Evolutionary conservation across 495 filamentous ascomycete genomes (phyloP), one percentile per base, ranked within the genome.

Genomic region (Penicillium daleae): DNA sequence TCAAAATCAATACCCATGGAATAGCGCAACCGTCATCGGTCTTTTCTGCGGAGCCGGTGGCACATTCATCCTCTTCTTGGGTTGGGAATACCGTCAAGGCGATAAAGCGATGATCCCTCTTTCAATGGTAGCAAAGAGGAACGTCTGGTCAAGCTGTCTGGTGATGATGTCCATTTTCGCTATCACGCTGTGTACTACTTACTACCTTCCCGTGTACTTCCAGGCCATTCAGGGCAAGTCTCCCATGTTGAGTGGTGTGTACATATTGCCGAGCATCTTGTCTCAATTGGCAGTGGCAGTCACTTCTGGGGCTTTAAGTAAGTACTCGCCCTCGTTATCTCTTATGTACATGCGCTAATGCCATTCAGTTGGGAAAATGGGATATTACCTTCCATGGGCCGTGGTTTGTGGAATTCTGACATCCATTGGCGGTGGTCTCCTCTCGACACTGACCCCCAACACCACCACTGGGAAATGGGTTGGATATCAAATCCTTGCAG

Each of bases 401-500:
- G 53, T 86, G 10, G 46, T 56, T 19, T 59, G 74, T 22, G 69
- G 68, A 10, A 44, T 64, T 3, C 49, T 74, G 8, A 68, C 61
- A 33, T 42, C 76, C 9, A 65, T 87, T 48, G 81, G 78, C 13
- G 71, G 74, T 17, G 85, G 85, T 3, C 69, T 89, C 33, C 62
- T 85, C 21, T 80, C 81, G 21, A 84, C 81, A 13, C 74, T 83
- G 8, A 69, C 70, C 6, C 78, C 79, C 3, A 46, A 62, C 4
- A 86, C 82, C 13, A 53, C 72, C 0, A 60, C 74, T 0, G 80
- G 72, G 29, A 81, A 69, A 48, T 86, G 83, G 81, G 73, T 86
- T 35, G 85, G 85, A 31, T 87, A 84, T 64, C 83, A 86, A 64
- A 78, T 86, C 39, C 66, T 89, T 9, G 62, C 76, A 8, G 86